Base-by-base conservation (phyloP, 495 filamentous ascomycete species). In the Neurospora intermedia region DNA sequence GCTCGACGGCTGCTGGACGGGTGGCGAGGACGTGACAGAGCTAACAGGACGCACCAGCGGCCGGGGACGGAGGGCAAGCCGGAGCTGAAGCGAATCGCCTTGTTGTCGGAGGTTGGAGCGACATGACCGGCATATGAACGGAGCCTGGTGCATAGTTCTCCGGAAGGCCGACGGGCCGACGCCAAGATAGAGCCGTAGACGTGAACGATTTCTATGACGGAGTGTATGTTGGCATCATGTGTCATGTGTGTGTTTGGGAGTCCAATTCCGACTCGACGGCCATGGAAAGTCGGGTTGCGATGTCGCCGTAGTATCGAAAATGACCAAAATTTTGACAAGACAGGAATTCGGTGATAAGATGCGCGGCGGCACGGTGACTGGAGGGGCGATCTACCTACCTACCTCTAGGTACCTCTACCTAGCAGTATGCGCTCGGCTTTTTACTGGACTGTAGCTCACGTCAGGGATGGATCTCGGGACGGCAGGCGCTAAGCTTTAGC, bases 91-190 rank as follows among this genome's bases (percentile, higher is more conserved):
- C 23, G 70, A 71, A 35, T 54, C 69, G 71, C 31, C 73, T 23
- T 69, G 66, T 20, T 27, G 74, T 69, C 70, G 73, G 16, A 42
- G 11, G 18, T 38, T 71, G 31, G 69, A 41, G 43, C 75, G 73
- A 41, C 79, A 78, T 20, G 72, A 69, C 42, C 75, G 73, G 70
- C 74, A 71, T 43, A 76, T 69, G 40, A 73, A 74, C n/a, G 71
- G 69, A 35, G 76, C 62, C 41, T 69, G 71, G 39, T 75, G 73
- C 46, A 80, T 74, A 48, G 73, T 76, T 31, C 69, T 41, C 20
- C 18, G 43, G 74, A 38, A n/a, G 62, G 45, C 43, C 48, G 4
- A 27, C n/a, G 45, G 18, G 8, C 45, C 45, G 18, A 9, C n/a
- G 23, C 48, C 48, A 27, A 59, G 11, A 11, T 23, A 9, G 27